Evolutionary conservation across 257 asterid genomes (phyloP), one percentile per base, ranked within the genome.

Genomic region (Perilla frutescens): DNA sequence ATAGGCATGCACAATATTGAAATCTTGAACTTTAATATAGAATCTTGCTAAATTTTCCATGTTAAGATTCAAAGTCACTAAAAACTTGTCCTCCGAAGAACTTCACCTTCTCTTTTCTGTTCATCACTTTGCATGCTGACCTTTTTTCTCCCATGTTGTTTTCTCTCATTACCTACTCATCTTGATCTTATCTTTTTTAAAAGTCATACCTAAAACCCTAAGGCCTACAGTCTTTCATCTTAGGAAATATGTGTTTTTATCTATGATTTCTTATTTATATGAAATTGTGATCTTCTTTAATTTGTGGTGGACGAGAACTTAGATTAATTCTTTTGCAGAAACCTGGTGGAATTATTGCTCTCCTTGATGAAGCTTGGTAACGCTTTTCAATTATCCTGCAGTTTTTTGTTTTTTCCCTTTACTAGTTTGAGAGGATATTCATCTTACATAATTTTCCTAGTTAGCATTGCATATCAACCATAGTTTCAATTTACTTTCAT

Each of bases 321-420:
- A 72, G 39, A 53, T 72, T 53, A 57, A 39, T 76, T 80, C 55
- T 74, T 72, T 84, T 82, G 86, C 99, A 94, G 99, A 94, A 90
- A 90, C 97, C 99, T 34, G 98, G 97, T 66, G 97, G 99, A 78
- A 88, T 94, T 68, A 56, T 94, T 78, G 90, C 95, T 82, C 95
- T 94, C 69, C 97, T 94, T 26, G 99, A 94, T 81, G 99, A 94
- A 87, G 99, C 99, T 82, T 94, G 99, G 97, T 94, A 79, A 70
- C 70, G 66, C 66, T 66, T 77, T 48, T 55, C 65, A 63, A 62
- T 56, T 47, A 66, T 74, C 44, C 73, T 61, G 7, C 49, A 12
- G 63, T 68, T 81, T 62, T 36, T 66, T 15, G 5, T 62, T 60
- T 64, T 20, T 13, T 13, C 8, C 32, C 44, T 47, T 43, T 31